These are phyloP conservation scores for Microsporum ferrugineum DNA, from an alignment of 2,329 filamentous ascomycete species.

Conservation along the genomic window DNA sequence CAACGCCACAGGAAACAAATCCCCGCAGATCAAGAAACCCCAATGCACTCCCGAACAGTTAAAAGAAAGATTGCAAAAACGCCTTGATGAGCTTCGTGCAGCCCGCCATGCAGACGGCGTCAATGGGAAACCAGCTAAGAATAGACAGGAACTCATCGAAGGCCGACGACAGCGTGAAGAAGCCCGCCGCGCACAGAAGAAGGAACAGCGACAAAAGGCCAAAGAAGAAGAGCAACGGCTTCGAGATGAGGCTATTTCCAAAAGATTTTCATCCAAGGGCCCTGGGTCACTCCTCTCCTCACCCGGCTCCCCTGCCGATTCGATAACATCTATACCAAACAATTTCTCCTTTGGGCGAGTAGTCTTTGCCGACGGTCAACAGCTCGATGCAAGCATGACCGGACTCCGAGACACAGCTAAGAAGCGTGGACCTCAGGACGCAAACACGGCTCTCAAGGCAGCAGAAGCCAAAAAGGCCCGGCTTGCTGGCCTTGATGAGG, in stretches of 20 bases:
- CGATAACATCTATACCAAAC: conserved; percentile 36
- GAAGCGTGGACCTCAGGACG: conserved; percentile 72
- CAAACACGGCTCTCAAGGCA: conserved; percentile 73
- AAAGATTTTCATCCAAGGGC: conserved; percentile 45
- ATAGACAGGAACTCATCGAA: conserved; percentile 85
- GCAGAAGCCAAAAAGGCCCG: conserved; percentile 78
- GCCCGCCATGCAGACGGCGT: conserved; percentile 76
- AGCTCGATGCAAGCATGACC: conserved; percentile 59
- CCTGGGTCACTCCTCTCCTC: conserved; percentile 48
- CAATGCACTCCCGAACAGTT: conserved; percentile 56
- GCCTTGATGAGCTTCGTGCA: conserved; percentile 73
- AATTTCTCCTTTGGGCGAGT: conserved; percentile 85
- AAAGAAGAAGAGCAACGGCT: conserved; percentile 65
- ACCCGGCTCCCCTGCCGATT: conserved; percentile 40
- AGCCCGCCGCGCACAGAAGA: conserved; percentile 77
- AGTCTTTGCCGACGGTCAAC: conserved; percentile 76
- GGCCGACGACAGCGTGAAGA: conserved; percentile 76
- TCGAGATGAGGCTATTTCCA: conserved; percentile 46
- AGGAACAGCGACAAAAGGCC: conserved; percentile 64
- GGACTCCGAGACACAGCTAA: conserved; percentile 55
- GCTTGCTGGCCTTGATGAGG: conserved; percentile 60
- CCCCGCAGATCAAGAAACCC: conserved; percentile 36
- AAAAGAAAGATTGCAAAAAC: conserved; percentile 65
- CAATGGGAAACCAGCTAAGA: conserved; percentile 70
- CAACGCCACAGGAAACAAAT: conserved; percentile 15